Percentiles rank a stretch among this genome's conserved stretches.
Evolutionary conservation across 1,139 yeast species (phyloP).

Genomic region (Nakaseomyces delphensis): DNA sequence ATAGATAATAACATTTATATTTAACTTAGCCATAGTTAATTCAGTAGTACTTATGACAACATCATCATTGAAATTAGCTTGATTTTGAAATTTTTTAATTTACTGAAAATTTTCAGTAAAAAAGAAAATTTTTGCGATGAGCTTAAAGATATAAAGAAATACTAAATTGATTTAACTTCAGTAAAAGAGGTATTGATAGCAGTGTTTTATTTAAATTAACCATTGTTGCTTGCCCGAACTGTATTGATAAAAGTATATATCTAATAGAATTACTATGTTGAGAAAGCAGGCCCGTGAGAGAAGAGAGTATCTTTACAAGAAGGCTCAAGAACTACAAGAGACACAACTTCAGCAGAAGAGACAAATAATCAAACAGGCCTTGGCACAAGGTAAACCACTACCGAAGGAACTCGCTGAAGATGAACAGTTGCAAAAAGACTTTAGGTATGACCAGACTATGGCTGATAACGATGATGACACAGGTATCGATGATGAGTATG

Average conservation of each 20-base stretch:
- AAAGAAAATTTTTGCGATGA: conserved; percentile 11
- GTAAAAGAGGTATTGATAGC: too few species aligned
- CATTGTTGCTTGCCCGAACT: too few species aligned
- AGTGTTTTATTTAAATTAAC: too few species aligned
- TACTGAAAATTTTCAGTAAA: background rate
- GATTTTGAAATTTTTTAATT: too few species aligned
- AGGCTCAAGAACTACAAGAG: conserved; percentile 84
- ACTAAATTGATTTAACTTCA: too few species aligned
- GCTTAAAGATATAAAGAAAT: too few species aligned
- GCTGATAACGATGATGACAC: conserved; percentile 37
- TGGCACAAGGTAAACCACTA: conserved; percentile 85
- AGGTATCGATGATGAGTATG: conserved; percentile 80
- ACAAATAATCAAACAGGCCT: conserved; percentile 74
- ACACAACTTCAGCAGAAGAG: conserved; percentile 78
- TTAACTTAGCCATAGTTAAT: too few species aligned
- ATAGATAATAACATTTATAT: too few species aligned
- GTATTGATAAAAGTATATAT: too few species aligned
- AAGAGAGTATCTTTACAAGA: conserved; percentile 82
- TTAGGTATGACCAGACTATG: conserved; percentile 52
- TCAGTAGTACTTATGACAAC: too few species aligned
- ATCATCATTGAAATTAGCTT: too few species aligned
- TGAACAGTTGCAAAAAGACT: conserved; percentile 67
- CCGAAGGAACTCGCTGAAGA: conserved; percentile 90
- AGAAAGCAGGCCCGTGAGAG: conserved; percentile 94
- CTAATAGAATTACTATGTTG: conserved; percentile 43